Evolutionary conservation across 2,329 filamentous ascomycete species (phyloP).

Genomic region (Ceratocystis ficicola): DNA sequence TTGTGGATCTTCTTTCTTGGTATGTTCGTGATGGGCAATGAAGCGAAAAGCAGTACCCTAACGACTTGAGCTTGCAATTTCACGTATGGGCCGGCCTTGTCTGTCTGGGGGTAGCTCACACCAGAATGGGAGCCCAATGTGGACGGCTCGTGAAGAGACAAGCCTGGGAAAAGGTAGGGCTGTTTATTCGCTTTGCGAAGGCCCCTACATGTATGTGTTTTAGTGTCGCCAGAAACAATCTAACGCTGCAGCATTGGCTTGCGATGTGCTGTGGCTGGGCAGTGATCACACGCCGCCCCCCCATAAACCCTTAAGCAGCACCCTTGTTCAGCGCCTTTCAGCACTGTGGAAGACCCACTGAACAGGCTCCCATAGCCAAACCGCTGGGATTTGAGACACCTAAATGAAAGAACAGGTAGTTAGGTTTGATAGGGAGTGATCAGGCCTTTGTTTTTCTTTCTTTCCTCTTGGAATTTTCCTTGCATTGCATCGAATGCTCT

Average conservation of each 20-base stretch:
- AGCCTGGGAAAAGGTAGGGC: too few relatives aligned
- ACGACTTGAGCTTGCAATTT: too few relatives aligned
- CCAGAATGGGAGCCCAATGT: too few relatives aligned
- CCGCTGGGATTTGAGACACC: neutral
- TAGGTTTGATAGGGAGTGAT: neutral
- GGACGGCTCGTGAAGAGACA: too few relatives aligned
- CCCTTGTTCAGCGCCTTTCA: neutral
- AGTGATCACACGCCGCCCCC: neutral
- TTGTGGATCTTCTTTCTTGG: neutral
- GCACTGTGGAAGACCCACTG: neutral
- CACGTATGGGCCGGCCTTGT: too few relatives aligned
- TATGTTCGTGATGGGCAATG: neutral
- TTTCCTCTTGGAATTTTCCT: neutral
- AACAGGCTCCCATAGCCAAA: neutral
- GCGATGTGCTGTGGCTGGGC: neutral
- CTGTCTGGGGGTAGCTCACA: too few relatives aligned
- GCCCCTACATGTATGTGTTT: too few relatives aligned
- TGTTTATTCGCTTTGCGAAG: too few relatives aligned
- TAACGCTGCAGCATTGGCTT: neutral
- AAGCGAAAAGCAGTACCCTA: neutral
- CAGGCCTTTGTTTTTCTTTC: neutral
- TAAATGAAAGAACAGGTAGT: neutral
- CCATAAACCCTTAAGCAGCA: neutral
- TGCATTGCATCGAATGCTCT: too few relatives aligned
- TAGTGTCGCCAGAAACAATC: too few relatives aligned